Base-by-base conservation (phyloP, 306 rosid genomes). In the Hippophae rhamnoides region DNA sequence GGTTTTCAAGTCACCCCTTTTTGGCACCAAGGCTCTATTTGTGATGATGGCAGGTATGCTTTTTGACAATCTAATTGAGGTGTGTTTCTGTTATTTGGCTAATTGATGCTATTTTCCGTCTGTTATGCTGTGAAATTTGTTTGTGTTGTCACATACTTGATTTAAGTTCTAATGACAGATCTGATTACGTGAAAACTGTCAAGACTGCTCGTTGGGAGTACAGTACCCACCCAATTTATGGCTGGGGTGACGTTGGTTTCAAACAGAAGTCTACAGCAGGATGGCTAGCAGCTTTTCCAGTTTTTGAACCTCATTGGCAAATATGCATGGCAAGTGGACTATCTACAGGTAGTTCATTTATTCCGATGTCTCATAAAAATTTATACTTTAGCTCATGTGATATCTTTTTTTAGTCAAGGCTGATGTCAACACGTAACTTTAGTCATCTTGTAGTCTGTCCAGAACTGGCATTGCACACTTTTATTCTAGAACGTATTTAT, bases 231-330 rank as follows among this genome's bases (percentile, higher is more conserved):
- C 96, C 98, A 60, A 64, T 83, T 49, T 90, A 77, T 74, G 98
- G 98, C 56, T 90, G 98, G 98, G 98, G 98, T 63, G 84, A 87
- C 76, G 95, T 87, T 63, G 89, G 81, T 7, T 79, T 89, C 56
- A 62, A 68, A 51, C 98, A 90, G 74, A 90, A 87, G 83, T 72
- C 98, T 52, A 83, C 98, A 7, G 98, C 98, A 53, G 98, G 98
- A 69, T 90, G 96, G 98, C 90, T 85, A 64, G 98, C 96, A 47
- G 98, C 95, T 63, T 90, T 90, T 83, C 98, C 96, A 31, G 92
- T 90, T 72, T 90, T 87, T 72, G 98, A 90, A 69, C 98, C 96
- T 51, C 98, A 90, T 80, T 90, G 98, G 98, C 96, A 90, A 79
- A 69, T 87, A 76, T 90, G 98, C 83, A 78, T 90, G 96, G 95